A percentile compares a stretch with the other conserved stretches of the same genome.
These are phyloP conservation scores for Purpureocillium lavendulum DNA, from an alignment of 2,329 filamentous ascomycete species.

Conservation along the genomic window DNA sequence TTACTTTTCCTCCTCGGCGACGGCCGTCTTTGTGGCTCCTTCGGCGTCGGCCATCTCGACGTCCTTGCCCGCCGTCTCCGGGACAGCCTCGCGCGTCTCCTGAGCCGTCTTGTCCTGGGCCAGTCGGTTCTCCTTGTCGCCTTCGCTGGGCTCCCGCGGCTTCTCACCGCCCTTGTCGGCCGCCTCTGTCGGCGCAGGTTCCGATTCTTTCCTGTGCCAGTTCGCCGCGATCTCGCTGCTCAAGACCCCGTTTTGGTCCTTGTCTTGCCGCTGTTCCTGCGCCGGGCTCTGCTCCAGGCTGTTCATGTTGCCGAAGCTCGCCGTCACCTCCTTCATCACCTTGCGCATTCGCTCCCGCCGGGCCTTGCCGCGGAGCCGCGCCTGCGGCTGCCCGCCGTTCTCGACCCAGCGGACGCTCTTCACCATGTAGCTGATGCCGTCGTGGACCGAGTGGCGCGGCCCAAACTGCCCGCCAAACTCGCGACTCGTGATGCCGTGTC, in stretches of 20 bases:
- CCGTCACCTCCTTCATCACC: slow-evolving; percentile 43
- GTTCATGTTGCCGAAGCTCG: slow-evolving; percentile 21
- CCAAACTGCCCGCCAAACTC: slow-evolving; percentile 56
- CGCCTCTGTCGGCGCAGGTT: slow-evolving; percentile 12
- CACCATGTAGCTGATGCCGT: slow-evolving; percentile 85
- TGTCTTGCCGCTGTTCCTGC: slow-evolving; percentile 10
- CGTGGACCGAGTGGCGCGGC: slow-evolving; percentile 48
- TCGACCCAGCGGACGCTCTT: slow-evolving; percentile 77
- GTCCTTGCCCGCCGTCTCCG: slow-evolving; percentile 14
- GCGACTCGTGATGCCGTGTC: slow-evolving; percentile 75
- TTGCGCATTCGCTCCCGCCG: slow-evolving; percentile 48
- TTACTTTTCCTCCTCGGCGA: slow-evolving; percentile 7
- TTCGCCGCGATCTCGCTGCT: slow-evolving; percentile 22
- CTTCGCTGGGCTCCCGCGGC: slow-evolving; percentile 21
- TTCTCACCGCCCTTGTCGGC: slow-evolving; percentile 17
- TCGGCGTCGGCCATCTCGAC: slow-evolving; percentile 21
- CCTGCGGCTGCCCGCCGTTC: slow-evolving; percentile 56
- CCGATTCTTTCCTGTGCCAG: slow-evolving; percentile 23
- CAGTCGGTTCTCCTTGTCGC: slow-evolving; percentile 40
- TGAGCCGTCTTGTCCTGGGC: slow-evolving; percentile 8
- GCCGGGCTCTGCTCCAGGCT: slow-evolving; percentile 11
- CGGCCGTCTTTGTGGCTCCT: slow-evolving; percentile 3
- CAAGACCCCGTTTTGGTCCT: slow-evolving; percentile 13
- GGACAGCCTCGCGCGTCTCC: slow-evolving; percentile 4
- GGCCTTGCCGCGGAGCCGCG: slow-evolving; percentile 45